phyloP scores from a whole-genome alignment of 1,284 basidiomycete genomes.

The Ganoderma resinaceum region DNA sequence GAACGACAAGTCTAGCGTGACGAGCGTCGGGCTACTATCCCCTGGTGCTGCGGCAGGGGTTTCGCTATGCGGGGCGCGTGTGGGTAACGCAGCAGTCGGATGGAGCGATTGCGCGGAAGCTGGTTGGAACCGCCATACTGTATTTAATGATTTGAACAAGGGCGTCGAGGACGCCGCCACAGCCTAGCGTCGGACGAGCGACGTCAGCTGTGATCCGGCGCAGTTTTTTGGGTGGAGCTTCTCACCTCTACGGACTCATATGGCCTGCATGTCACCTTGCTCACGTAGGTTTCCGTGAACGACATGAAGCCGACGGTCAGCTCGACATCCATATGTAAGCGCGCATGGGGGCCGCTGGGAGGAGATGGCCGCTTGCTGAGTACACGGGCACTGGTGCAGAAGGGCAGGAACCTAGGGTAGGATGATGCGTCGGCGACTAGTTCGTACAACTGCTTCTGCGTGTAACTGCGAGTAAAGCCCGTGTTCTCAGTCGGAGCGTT shows the following conservation, averaged over 20 bases:
- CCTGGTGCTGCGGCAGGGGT: conserved; percentile 21
- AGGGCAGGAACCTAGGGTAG: conserved; percentile 90
- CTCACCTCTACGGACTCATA: conserved; percentile 81
- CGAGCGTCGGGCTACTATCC: conserved; percentile 63
- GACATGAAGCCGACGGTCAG: conserved; percentile 89
- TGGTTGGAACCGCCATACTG: conserved; percentile 82
- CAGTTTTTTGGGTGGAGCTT: background rate
- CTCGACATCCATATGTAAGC: conserved; percentile 75
- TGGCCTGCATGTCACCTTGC: conserved; percentile 82
- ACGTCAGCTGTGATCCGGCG: conserved; percentile 5
- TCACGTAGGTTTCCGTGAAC: conserved; percentile 89
- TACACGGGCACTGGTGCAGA: conserved; percentile 83
- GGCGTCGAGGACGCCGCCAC: conserved; percentile 84
- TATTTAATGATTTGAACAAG: conserved; percentile 86
- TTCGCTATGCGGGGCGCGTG: conserved; percentile 18
- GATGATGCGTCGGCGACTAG: conserved; percentile 89
- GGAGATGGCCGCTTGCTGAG: conserved; percentile 48
- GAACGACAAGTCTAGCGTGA: conserved; percentile 85
- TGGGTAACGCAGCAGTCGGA: conserved; percentile 35
- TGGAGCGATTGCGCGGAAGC: conserved; percentile 54
- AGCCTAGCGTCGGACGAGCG: conserved; percentile 49
- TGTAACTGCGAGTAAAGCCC: conserved; percentile 56
- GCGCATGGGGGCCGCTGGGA: conserved; percentile 29
- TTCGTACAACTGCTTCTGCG: conserved; percentile 81
- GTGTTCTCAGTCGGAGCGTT: conserved; percentile 5